Conservation (phyloP, 108 stramenopile genomes). For the Nitzschia sp. region DNA sequence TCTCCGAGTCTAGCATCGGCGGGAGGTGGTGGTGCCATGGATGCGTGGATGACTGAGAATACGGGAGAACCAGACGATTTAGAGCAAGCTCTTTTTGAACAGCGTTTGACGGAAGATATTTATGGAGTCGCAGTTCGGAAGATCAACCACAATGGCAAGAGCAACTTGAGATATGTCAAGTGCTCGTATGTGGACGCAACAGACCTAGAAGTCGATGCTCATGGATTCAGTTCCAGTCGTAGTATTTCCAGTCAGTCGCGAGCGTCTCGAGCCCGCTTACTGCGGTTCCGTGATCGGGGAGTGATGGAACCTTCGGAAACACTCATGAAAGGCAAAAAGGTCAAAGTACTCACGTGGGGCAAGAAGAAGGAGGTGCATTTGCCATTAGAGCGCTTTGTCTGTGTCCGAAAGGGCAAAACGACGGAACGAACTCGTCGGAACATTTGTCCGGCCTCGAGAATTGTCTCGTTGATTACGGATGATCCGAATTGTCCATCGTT, state of each 20-base stretch:
- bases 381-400: conserved; percentile 60
- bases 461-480: conserved; percentile 69
- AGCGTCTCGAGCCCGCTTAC: background rate
- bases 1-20: conserved; percentile 1
- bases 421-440: conserved; percentile 76
- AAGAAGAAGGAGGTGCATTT: conserved; percentile 80
- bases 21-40: conserved; percentile 10
- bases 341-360: conserved; percentile 75
- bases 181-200: conserved; percentile 57
- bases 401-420: conserved; percentile 80
- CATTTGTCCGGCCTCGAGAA: conserved; percentile 44
- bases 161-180: conserved; percentile 78
- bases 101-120: conserved; percentile 72
- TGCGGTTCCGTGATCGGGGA: conserved; percentile 7
- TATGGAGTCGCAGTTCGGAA: conserved; percentile 84
- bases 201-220: conserved; percentile 28
- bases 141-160: conserved; percentile 85
- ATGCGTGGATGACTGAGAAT: background rate
- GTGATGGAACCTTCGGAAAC: background rate
- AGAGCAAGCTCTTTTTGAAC: conserved; percentile 87
- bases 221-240: conserved; percentile 22
- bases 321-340: conserved; percentile 23
- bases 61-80: conserved; percentile 43
- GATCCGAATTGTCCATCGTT: conserved; percentile 46
- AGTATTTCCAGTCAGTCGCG: conserved; percentile 38